phyloP scores from a whole-genome alignment of 805 yeast genomes.

The Schizosaccharomyces cryophilus region DNA sequence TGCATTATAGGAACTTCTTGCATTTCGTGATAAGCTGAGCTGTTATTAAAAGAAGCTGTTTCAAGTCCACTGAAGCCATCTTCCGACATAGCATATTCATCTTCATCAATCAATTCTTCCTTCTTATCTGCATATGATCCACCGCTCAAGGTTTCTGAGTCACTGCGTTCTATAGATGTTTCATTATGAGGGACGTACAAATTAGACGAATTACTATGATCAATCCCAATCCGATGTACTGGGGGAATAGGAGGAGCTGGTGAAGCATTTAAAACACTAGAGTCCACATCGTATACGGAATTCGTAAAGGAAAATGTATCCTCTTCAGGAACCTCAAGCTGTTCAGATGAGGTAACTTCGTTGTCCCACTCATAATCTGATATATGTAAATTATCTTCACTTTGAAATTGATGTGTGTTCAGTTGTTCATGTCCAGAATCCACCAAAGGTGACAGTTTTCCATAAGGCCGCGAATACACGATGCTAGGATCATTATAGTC shows the following conservation, averaged over 20 bases:
- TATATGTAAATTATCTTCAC: too few relatives aligned
- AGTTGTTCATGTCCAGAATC: too few relatives aligned
- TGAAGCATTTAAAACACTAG: neutral
- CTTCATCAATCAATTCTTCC: too few relatives aligned
- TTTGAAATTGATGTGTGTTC: too few relatives aligned
- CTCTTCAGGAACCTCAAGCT: neutral
- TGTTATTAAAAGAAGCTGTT: too few relatives aligned
- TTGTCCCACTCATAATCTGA: neutral
- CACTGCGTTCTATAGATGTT: neutral
- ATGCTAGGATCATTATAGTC: too few relatives aligned
- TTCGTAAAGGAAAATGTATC: neutral
- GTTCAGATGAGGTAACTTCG: neutral
- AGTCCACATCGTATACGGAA: neutral
- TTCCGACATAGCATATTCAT: too few relatives aligned
- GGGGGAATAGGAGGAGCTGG: neutral
- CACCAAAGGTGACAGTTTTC: too few relatives aligned
- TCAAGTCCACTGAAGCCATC: too few relatives aligned
- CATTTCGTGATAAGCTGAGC: slow-evolving; percentile 2
- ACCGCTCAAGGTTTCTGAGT: neutral
- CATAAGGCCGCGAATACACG: too few relatives aligned
- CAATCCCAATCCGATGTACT: neutral
- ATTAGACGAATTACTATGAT: neutral
- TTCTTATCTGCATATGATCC: too few relatives aligned
- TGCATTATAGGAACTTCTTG: slow-evolving; percentile 30
- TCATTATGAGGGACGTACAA: neutral